These are phyloP conservation scores for Naganishia randhawae DNA, from an alignment of 768 basidiomycete species.

Conservation along the genomic window DNA sequence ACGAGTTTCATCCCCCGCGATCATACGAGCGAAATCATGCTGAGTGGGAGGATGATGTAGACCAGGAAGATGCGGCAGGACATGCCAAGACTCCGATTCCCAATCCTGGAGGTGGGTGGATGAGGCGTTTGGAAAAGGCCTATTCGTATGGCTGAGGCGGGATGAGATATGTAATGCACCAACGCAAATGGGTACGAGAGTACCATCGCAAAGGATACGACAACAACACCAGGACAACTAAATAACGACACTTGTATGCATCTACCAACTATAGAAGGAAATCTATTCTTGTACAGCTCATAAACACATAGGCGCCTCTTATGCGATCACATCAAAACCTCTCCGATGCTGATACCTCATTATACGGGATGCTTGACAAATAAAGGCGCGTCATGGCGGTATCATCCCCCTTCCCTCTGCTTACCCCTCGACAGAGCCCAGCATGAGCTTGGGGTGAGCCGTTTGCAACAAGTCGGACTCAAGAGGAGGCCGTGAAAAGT, in stretches of 20 bases:
- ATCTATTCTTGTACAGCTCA: neutral
- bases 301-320: neutral
- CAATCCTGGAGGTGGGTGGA: slow-evolving; percentile 13
- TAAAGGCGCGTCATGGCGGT: too few species aligned
- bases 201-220: too few species aligned
- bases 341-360: too few species aligned
- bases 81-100: slow-evolving; percentile 18
- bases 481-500: too few species aligned
- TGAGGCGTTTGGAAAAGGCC: slow-evolving; percentile 19
- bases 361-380: too few species aligned
- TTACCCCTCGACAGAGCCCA: too few species aligned
- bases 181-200: neutral
- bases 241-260: neutral
- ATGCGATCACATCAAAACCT: too few species aligned
- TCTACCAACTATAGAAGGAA: neutral
- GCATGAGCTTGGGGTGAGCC: too few species aligned
- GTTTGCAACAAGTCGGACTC: too few species aligned
- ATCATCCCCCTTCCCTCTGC: too few species aligned
- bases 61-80: neutral
- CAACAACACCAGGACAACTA: neutral
- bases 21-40: neutral
- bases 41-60: neutral
- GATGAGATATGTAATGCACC: neutral
- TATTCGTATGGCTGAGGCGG: slow-evolving; percentile 12
- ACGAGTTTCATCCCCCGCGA: slow-evolving; percentile 3